Evolutionary conservation across 2,329 filamentous ascomycete species (phyloP).

Genomic region (Aspergillus sp.): DNA sequence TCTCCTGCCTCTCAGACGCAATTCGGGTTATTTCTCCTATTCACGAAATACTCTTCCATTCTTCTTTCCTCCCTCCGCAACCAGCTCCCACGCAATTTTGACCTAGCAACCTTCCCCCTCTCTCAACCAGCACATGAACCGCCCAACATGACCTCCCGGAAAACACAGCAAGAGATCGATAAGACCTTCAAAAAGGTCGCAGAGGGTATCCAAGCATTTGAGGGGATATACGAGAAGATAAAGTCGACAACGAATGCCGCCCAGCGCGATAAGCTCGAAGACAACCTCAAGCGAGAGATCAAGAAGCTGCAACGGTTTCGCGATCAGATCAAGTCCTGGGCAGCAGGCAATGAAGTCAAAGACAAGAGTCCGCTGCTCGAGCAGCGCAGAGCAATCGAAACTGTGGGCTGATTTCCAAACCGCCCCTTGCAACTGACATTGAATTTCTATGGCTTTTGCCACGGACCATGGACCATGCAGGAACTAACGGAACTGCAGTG

Average conservation of each 20-base stretch:
- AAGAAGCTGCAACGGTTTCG: conserved; percentile 97
- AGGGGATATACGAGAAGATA: conserved; percentile 96
- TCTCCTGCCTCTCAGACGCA: not conserved
- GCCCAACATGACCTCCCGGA: conserved; percentile 76
- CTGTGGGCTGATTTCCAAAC: conserved; percentile 49
- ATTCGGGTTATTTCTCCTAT: too few relatives aligned
- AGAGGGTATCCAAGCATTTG: conserved; percentile 87
- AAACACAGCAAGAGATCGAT: conserved; percentile 96
- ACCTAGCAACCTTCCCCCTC: not conserved
- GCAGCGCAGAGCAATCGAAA: conserved; percentile 93
- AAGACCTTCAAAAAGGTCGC: conserved; percentile 99
- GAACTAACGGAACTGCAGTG: conserved; percentile 31
- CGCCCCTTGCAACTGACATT: not conserved
- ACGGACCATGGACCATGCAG: not conserved
- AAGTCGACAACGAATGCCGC: conserved; percentile 84
- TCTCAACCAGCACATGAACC: conserved; percentile 6
- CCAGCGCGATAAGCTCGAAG: conserved; percentile 97
- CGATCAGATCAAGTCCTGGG: conserved; percentile 99
- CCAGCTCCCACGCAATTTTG: too few relatives aligned
- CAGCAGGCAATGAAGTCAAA: conserved; percentile 97
- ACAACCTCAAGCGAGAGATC: conserved; percentile 97
- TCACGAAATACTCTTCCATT: too few relatives aligned
- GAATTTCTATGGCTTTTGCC: not conserved
- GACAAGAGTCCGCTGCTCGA: conserved; percentile 95
- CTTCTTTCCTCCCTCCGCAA: too few relatives aligned